Evolutionary conservation across 208 protist species (phyloP).

Genomic region (Vickermania ingenoplastis): DNA sequence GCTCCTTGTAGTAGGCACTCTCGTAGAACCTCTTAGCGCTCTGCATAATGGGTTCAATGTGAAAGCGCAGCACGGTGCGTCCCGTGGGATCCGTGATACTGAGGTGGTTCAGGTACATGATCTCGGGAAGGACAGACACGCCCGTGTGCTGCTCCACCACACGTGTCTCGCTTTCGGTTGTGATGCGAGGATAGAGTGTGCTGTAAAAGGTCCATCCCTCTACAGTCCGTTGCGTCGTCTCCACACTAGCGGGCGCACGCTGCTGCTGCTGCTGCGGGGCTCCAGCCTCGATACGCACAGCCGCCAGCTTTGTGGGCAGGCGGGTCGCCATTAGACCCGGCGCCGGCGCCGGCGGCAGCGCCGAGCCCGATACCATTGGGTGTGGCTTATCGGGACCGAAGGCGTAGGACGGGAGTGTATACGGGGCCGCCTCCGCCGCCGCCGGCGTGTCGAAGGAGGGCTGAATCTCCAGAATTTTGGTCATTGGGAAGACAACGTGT

Average conservation of each 20-base stretch:
- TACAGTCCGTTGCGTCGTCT: conserved; percentile 16
- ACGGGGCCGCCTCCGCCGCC: background rate
- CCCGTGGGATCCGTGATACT: conserved; percentile 11
- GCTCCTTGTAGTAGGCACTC: conserved; percentile 25
- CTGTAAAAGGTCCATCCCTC: conserved; percentile 46
- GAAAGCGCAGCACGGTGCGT: conserved; percentile 40
- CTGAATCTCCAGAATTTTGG: conserved; percentile 33
- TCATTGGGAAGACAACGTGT: conserved; percentile 59
- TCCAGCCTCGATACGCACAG: background rate
- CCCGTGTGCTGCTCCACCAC: conserved; percentile 30
- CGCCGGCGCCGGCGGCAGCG: too few species aligned
- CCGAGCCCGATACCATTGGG: background rate
- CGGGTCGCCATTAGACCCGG: background rate
- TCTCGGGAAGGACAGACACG: conserved; percentile 58
- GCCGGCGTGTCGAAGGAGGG: conserved; percentile 16
- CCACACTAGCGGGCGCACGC: background rate
- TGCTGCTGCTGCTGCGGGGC: background rate
- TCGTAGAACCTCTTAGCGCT: conserved; percentile 51
- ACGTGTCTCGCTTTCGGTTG: conserved; percentile 41
- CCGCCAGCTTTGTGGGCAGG: background rate
- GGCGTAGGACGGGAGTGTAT: background rate
- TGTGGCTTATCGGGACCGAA: background rate
- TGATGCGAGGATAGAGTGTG: conserved; percentile 51
- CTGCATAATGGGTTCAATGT: conserved; percentile 29
- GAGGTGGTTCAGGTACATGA: conserved; percentile 68